Evolutionary conservation across 441 rosid genomes (phyloP), one percentile per base, ranked within the genome.

Genomic region (Omphalea diandra): DNA sequence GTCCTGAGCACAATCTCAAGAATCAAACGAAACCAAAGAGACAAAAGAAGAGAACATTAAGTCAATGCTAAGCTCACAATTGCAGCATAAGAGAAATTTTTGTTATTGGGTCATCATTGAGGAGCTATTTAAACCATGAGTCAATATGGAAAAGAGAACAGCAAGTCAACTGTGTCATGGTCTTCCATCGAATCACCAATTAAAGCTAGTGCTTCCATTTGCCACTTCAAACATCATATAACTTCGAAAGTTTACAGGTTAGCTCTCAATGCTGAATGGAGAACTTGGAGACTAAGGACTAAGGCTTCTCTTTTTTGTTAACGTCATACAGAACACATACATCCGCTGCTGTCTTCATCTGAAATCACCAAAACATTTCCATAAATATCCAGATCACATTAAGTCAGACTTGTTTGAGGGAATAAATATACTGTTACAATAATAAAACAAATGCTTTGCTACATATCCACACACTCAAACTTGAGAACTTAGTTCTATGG

Each of bases 281-380:
- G 63, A 35, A 20, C 43, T 50, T 33, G 8, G 20, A 38, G 22
- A 6, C 53, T 18, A 47, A 24, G 41, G n/a, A 47, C 73, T 68
- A 89, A 22, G 77, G 75, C 73, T 77, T 83, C 72, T 76, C 87
- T 79, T 90, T 90, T 77, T 80, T 91, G 78, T 86, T 84, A 61
- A 85, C 85, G 76, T 94, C 98, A 62, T 85, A 80, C 69, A 90
- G 83, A 69, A 94, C 97, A 66, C 97, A 90, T 20, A 82, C 72
- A 63, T 93, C 97, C 4, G 98, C 97, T 10, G 97, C 98, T 4
- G 97, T 91, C 88, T 91, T 94, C 90, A 94, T 81, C 98, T 94
- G 89, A 67, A 77, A 81, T 69, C 60, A 49, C 31, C 67, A 36
- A 57, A 72, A 33, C 26, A 75, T 32, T 57, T 50, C 38, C 26